Evolutionary conservation across 257 asterid genomes (phyloP).

Genomic region (Vinca minor): DNA sequence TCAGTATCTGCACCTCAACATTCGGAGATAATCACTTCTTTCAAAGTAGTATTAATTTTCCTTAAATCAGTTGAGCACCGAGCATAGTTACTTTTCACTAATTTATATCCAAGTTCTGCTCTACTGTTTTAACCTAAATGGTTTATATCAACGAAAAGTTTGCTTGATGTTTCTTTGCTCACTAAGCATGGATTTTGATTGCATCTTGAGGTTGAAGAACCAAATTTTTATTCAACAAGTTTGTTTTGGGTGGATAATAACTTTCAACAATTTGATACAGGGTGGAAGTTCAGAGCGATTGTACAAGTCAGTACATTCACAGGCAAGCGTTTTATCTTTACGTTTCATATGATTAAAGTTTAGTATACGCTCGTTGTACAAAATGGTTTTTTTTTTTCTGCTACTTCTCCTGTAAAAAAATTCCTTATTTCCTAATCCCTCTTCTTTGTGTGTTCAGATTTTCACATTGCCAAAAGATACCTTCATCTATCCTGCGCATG

Average conservation of each 20-base stretch:
- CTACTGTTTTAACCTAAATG: not conserved
- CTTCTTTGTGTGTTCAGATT: conserved; percentile 37
- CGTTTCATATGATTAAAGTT: too few species aligned
- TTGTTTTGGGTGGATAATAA: not conserved
- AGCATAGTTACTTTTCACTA: not conserved
- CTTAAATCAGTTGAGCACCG: not conserved
- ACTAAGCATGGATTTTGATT: too few species aligned
- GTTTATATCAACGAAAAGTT: not conserved
- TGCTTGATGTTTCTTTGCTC: not conserved
- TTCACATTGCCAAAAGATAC: conserved; percentile 84
- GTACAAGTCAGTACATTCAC: conserved; percentile 84
- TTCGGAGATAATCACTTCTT: not conserved
- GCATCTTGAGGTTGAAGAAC: not conserved
- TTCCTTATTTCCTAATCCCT: not conserved
- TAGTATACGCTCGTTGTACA: not conserved
- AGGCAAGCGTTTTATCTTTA: conserved; percentile 51
- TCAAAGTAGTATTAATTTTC: not conserved
- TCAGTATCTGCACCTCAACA: too few species aligned
- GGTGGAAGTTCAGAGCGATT: conserved; percentile 93
- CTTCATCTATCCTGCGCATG: conserved; percentile 88
- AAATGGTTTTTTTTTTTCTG: not conserved
- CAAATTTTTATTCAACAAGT: not conserved
- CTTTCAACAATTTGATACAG: conserved; percentile 30
- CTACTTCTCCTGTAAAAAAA: conserved; percentile 7
- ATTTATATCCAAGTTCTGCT: not conserved